Percentiles rank a stretch among this genome's conserved stretches.
Conservation (phyloP, 1,284 basidiomycete genomes). For the Trichosporon sp. region DNA sequence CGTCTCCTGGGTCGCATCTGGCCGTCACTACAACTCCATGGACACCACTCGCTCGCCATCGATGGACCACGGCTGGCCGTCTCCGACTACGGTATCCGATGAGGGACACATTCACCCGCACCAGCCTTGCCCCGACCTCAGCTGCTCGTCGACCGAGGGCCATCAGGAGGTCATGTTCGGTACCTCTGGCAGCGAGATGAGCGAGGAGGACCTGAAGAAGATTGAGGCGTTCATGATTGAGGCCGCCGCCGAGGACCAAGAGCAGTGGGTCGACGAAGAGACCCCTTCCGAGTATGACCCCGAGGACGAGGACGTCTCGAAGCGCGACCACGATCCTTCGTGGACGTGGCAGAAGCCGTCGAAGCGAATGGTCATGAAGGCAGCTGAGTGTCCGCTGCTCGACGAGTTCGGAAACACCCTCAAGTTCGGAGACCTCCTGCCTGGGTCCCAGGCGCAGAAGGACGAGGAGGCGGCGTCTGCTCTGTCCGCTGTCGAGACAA, state of each 20-base stretch:
- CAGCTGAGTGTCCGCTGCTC: slow-evolving; percentile 33
- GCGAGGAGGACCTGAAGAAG: background rate
- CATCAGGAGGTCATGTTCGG: background rate
- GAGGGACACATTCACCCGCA: background rate
- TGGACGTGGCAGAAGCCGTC: background rate
- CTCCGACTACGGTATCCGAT: background rate
- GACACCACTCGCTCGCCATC: background rate
- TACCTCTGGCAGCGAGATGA: background rate
- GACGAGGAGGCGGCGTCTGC: background rate
- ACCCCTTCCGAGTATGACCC: background rate
- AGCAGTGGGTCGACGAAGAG: background rate
- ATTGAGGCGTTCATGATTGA: background rate
- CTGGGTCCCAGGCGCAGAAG: background rate
- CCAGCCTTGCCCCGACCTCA: background rate
- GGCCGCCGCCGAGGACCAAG: background rate
- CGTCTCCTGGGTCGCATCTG: background rate
- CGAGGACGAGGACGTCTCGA: background rate
- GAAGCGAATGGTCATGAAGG: slow-evolving; percentile 13
- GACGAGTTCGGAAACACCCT: slow-evolving; percentile 38
- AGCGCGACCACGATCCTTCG: background rate
- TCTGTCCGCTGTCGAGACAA: background rate
- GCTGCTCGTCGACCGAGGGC: background rate
- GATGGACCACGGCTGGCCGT: background rate
- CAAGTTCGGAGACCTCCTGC: slow-evolving; percentile 38
- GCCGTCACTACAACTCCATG: background rate